Evolutionary conservation across 441 rosid genomes (phyloP).

Genomic region (Arabidopsis hybrid): DNA sequence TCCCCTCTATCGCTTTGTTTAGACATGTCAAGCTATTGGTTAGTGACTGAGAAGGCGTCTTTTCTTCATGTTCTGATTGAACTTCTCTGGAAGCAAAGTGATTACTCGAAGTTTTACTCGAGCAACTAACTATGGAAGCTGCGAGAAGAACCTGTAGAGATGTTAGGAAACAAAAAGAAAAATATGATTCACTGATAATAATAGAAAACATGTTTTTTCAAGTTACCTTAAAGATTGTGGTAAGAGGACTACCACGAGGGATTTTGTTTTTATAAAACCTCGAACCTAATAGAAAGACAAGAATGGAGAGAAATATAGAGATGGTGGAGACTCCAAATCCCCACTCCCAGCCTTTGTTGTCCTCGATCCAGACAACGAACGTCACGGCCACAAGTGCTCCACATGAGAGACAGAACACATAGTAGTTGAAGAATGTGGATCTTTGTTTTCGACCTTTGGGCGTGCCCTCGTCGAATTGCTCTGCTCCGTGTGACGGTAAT

Average conservation of each 20-base stretch:
- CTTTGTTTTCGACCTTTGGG: slow-evolving; percentile 75
- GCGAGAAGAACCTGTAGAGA: slow-evolving; percentile 69
- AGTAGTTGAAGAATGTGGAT: slow-evolving; percentile 92
- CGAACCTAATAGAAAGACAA: slow-evolving; percentile 73
- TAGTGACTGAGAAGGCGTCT: slow-evolving; percentile 22
- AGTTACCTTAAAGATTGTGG: slow-evolving; percentile 72
- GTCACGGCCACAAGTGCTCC: slow-evolving; percentile 90
- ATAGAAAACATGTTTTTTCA: not conserved
- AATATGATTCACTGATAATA: not conserved
- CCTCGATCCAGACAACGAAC: slow-evolving; percentile 89
- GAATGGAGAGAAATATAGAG: slow-evolving; percentile 66
- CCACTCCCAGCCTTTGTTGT: slow-evolving; percentile 92
- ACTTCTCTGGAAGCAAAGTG: slow-evolving; percentile 25
- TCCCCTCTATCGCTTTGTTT: slow-evolving; percentile 61
- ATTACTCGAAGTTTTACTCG: slow-evolving; percentile 51
- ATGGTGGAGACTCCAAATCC: slow-evolving; percentile 79
- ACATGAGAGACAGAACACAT: slow-evolving; percentile 76
- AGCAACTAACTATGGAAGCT: slow-evolving; percentile 53
- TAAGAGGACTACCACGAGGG: slow-evolving; percentile 83
- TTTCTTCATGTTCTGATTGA: slow-evolving; percentile 35
- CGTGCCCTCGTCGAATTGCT: slow-evolving; percentile 72
- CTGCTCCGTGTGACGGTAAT: slow-evolving; percentile 81
- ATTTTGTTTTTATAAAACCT: slow-evolving; percentile 67
- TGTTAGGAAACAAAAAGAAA: not conserved
- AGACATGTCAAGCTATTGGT: slow-evolving; percentile 60